Evolutionary conservation across 768 basidiomycete genomes (phyloP).

Genomic region (Cyathus striatus): DNA sequence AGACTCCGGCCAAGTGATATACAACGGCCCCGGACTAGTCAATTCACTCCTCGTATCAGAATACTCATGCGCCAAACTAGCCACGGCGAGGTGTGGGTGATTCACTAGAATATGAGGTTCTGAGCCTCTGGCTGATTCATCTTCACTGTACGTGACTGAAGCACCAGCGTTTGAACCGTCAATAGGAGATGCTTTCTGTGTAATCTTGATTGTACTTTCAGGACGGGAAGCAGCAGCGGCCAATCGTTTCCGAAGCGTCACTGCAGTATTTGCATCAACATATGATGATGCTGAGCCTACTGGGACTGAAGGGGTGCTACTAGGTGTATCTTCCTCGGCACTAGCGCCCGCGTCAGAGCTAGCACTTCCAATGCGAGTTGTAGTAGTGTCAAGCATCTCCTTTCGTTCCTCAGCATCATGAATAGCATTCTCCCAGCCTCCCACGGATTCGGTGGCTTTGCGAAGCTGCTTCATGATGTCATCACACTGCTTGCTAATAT

Average conservation of each 20-base stretch:
- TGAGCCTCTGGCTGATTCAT: constrained; percentile 8
- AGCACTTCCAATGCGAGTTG: not conserved
- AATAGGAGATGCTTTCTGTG: constrained; percentile 8
- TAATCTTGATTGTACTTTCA: constrained; percentile 5
- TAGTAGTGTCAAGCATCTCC: constrained; percentile 29
- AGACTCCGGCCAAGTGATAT: constrained; percentile 80
- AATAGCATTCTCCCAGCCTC: constrained; percentile 66
- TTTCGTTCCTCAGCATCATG: constrained; percentile 40
- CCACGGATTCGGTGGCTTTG: constrained; percentile 40
- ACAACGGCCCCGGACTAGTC: constrained; percentile 59
- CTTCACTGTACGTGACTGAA: constrained; percentile 7
- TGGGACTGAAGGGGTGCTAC: constrained; percentile 37
- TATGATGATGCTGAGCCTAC: constrained; percentile 46
- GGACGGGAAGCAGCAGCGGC: constrained; percentile 28
- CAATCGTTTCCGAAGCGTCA: constrained; percentile 55
- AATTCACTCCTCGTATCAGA: constrained; percentile 76
- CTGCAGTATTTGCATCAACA: constrained; percentile 47
- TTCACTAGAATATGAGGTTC: constrained; percentile 46
- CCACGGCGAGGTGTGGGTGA: constrained; percentile 63
- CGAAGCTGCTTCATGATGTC: constrained; percentile 38
- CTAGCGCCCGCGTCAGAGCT: constrained; percentile 12
- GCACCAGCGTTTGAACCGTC: constrained; percentile 2
- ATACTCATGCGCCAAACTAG: constrained; percentile 69
- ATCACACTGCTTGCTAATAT: constrained; percentile 41
- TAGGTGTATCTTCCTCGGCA: constrained; percentile 24